phyloP scores from a whole-genome alignment of 495 filamentous ascomycete species.

The Trichoderma erinaceum region DNA sequence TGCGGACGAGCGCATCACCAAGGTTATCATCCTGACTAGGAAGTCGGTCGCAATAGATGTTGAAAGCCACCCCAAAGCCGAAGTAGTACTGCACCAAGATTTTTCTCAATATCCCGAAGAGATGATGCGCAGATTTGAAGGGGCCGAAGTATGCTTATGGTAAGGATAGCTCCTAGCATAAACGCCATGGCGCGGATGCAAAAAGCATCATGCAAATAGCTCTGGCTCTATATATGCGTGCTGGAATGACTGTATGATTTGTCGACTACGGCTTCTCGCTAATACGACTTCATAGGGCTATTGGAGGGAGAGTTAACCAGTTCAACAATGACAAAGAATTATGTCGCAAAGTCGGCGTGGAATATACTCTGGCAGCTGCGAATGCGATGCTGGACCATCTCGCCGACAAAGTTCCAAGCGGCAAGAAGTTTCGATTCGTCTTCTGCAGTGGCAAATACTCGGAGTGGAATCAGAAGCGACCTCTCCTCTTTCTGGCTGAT shows the following conservation, averaged over 20 bases:
- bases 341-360: conserved; percentile 33
- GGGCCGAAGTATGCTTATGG: conserved; percentile 50
- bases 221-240: not conserved
- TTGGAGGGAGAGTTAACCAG: conserved; percentile 26
- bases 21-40: conserved; percentile 44
- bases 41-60: conserved; percentile 28
- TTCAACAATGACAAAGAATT: conserved; percentile 28
- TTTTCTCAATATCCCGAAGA: conserved; percentile 38
- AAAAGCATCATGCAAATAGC: conserved; percentile 5
- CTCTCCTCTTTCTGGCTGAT: conserved; percentile 37
- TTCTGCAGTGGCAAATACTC: conserved; percentile 44
- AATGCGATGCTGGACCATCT: conserved; percentile 31
- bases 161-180: conserved; percentile 17
- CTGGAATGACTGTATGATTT: not conserved
- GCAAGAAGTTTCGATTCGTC: conserved; percentile 44
- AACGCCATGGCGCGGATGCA: conserved; percentile 15
- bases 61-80: conserved; percentile 34
- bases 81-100: conserved; percentile 39
- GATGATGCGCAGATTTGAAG: conserved; percentile 36
- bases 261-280: not conserved
- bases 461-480: conserved; percentile 42
- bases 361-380: conserved; percentile 40
- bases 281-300: conserved; percentile 21
- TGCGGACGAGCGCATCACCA: conserved; percentile 37
- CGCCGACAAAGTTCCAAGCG: conserved; percentile 21